Evolutionary conservation across 352 stramenopile genomes (phyloP).

Genomic region (Phytopythium sindhum): DNA sequence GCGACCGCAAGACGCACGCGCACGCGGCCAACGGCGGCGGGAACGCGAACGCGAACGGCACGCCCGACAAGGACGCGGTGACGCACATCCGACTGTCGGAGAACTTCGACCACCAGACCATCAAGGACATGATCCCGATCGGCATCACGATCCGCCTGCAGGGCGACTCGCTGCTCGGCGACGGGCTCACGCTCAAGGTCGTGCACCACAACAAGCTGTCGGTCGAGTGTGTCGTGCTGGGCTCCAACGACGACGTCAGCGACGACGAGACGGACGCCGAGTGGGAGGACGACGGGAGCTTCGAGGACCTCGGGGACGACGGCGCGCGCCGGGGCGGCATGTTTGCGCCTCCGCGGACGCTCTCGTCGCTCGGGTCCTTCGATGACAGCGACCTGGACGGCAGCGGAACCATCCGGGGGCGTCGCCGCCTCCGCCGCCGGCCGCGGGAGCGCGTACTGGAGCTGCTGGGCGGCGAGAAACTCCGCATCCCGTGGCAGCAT

Average conservation of each 20-base stretch:
- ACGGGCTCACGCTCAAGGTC: conserved; percentile 74
- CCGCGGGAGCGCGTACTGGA: conserved; percentile 65
- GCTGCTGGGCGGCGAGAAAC: conserved; percentile 78
- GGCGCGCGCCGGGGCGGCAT: neutral
- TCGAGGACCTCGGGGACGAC: neutral
- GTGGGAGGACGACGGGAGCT: conserved; percentile 2
- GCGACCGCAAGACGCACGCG: conserved; percentile 41
- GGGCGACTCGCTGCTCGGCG: conserved; percentile 73
- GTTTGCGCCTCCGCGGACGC: conserved; percentile 30
- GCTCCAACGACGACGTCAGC: conserved; percentile 30
- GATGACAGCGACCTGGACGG: conserved; percentile 28
- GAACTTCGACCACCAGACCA: conserved; percentile 89
- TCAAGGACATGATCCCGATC: conserved; percentile 88
- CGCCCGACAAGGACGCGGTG: conserved; percentile 42
- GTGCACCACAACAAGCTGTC: conserved; percentile 82
- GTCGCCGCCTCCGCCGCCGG: conserved; percentile 18
- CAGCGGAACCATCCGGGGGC: conserved; percentile 2
- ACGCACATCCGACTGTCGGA: conserved; percentile 83
- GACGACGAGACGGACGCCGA: conserved; percentile 10
- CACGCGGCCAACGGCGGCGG: conserved; percentile 14
- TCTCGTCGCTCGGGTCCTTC: conserved; percentile 40
- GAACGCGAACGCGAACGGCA: conserved; percentile 12
- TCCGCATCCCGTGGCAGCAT: conserved; percentile 72
- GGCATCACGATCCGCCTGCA: conserved; percentile 80
- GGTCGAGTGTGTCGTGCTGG: conserved; percentile 80